These are phyloP conservation scores for Phytophthora rubi DNA, from an alignment of 352 stramenopile species.

Conservation along the genomic window DNA sequence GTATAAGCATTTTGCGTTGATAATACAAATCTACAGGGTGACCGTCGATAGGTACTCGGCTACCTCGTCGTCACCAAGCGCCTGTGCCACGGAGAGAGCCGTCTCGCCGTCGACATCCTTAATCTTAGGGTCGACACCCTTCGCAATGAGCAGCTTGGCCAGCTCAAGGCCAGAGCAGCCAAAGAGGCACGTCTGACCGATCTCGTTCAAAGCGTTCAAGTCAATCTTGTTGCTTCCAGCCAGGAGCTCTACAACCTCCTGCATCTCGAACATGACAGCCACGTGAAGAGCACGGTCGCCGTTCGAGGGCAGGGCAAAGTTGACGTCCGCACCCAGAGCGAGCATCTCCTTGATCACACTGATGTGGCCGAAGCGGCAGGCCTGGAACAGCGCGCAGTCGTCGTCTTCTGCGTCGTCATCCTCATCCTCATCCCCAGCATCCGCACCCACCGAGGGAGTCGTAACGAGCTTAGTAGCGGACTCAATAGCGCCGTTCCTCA, in stretches of 20 bases:
- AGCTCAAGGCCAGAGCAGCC: conserved; percentile 80
- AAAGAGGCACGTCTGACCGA: conserved; percentile 82
- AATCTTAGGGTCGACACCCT: conserved; percentile 70
- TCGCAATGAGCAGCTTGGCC: conserved; percentile 61
- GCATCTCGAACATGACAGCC: conserved; percentile 86
- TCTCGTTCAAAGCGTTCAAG: conserved; percentile 74
- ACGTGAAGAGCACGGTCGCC: conserved; percentile 82
- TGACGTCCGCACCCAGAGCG: conserved; percentile 67
- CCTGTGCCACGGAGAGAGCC: conserved; percentile 68
- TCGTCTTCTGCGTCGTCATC: conserved; percentile 52
- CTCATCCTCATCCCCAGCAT: conserved; percentile 49
- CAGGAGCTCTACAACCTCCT: conserved; percentile 79
- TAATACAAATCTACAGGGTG: conserved; percentile 29
- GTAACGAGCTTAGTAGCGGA: conserved; percentile 76
- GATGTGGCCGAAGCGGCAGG: conserved; percentile 73
- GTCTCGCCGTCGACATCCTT: conserved; percentile 76
- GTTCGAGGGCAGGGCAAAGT: conserved; percentile 64
- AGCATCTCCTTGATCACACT: conserved; percentile 83
- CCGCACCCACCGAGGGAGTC: conserved; percentile 41
- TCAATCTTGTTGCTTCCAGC: conserved; percentile 54
- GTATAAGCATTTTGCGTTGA: conserved; percentile 1
- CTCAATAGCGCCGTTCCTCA: conserved; percentile 69
- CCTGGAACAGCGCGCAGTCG: conserved; percentile 81
- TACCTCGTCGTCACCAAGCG: conserved; percentile 81
- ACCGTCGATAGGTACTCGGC: conserved; percentile 65